Percentiles rank a stretch among this genome's conserved stretches.
Conservation (phyloP, 768 basidiomycete species). For the Suillus cothurnatus region DNA sequence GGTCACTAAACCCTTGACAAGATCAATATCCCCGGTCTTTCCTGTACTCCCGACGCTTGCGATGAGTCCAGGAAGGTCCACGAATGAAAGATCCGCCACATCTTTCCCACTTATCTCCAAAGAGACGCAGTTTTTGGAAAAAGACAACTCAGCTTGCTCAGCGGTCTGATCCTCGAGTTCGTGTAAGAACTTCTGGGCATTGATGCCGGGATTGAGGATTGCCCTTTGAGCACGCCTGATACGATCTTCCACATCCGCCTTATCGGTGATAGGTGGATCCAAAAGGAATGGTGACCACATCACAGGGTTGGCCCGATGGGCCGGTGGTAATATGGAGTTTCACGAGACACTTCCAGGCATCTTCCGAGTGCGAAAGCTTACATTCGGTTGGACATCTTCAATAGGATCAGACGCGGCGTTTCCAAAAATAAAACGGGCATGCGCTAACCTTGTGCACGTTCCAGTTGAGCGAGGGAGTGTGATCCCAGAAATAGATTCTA, state of each 20-base stretch:
- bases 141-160: constrained; percentile 33
- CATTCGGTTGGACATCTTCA: constrained; percentile 61
- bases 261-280: constrained; percentile 51
- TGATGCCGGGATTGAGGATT: constrained; percentile 56
- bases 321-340: constrained; percentile 50
- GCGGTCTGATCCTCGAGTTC: neutral
- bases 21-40: constrained; percentile 56
- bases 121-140: constrained; percentile 60
- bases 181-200: constrained; percentile 18
- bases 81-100: constrained; percentile 65
- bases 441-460: constrained; percentile 67
- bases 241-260: constrained; percentile 60
- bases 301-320: constrained; percentile 37
- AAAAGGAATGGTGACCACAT: constrained; percentile 43
- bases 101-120: constrained; percentile 60
- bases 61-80: constrained; percentile 67
- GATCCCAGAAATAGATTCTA: constrained; percentile 76
- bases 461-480: constrained; percentile 71
- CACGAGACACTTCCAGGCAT: constrained; percentile 52
- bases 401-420: neutral
- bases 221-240: constrained; percentile 68
- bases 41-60: constrained; percentile 53
- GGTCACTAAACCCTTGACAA: constrained; percentile 59
- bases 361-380: constrained; percentile 43
- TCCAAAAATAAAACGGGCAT: neutral